Base-by-base conservation (phyloP, 2,329 filamentous ascomycete genomes). In the Fusarium stilboides region DNA sequence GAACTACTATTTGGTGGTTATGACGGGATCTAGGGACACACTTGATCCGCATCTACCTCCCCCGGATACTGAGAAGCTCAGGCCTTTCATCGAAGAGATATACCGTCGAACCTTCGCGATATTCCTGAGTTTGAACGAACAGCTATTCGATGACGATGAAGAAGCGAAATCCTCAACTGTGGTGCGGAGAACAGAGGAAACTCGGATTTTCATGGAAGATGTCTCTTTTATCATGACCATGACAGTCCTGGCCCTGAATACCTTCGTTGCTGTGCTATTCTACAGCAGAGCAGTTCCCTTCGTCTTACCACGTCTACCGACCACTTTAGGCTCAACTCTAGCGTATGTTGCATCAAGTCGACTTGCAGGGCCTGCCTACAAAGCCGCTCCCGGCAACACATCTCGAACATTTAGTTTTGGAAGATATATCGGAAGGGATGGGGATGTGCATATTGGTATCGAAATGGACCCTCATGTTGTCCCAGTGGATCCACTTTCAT, bases 281-380 rank as follows among this genome's bases (percentile, higher is more conserved):
- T 89, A 88, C 56, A 14, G 74, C 0, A 66, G 76, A 0, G 68
- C 82, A 0, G 80, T 85, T 0, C 78, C 77, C 2, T 77, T 78
- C 4, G 82, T 84, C 20, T 76, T 89, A 0, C 82, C 86, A 0
- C 77, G 84, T 0, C 77, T 89, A 74, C 88, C 87, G 0, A 86
- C 84, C 0, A 85, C 80, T 0, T 77, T 89, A 0, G 87, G 81
- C 0, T 82, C 84, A 0, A 63, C 84, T 0, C 73, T 89, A 0
- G 80, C 83, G 0, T 83, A 84, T 39, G 78, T 87, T 3, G 83
- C 85, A 0, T 82, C 84, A 0, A 87, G 86, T 56, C 69, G 78
- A 0, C 79, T 83, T 0, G 68, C 19, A 0, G 39, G 19, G 1
- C 14, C 44, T 1, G 9, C 5, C 1, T 47, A 12, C 2, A 50